Conservation (phyloP, 495 filamentous ascomycete genomes). For the Neurospora tetrasperma region DNA sequence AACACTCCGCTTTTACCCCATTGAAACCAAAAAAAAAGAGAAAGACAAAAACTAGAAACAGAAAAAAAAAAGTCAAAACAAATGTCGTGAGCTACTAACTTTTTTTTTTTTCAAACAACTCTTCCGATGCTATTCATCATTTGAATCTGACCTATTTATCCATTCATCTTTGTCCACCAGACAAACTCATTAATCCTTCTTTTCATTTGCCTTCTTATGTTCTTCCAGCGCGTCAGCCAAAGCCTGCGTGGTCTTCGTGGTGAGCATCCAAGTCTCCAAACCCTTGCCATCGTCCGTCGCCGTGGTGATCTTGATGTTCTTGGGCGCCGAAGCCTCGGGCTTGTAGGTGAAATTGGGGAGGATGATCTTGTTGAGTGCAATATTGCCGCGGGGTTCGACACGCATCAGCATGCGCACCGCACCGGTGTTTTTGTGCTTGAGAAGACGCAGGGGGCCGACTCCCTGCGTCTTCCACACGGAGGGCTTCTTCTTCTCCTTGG, state of each 20-base stretch:
- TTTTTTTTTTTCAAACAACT: background rate
- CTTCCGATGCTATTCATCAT: background rate
- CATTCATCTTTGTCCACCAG: background rate
- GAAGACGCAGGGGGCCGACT: slow-evolving; percentile 52
- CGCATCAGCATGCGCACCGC: slow-evolving; percentile 55
- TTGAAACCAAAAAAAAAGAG: background rate
- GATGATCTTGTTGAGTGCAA: slow-evolving; percentile 57
- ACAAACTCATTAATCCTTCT: slow-evolving; percentile 10
- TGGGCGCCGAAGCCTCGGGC: slow-evolving; percentile 29
- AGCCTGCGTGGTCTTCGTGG: slow-evolving; percentile 46
- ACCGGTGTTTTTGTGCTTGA: slow-evolving; percentile 55
- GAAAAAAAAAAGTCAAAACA: background rate
- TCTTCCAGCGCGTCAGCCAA: slow-evolving; percentile 37
- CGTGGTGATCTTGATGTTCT: slow-evolving; percentile 47
- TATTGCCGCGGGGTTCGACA: slow-evolving; percentile 56
- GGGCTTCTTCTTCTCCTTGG: slow-evolving; percentile 25
- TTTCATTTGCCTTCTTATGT: slow-evolving; percentile 37
- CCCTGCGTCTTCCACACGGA: slow-evolving; percentile 50
- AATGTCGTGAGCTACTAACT: background rate
- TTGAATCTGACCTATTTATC: background rate
- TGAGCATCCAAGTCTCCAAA: slow-evolving; percentile 53
- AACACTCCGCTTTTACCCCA: background rate
- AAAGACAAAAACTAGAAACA: background rate
- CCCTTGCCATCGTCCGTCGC: slow-evolving; percentile 38
- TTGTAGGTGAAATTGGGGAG: slow-evolving; percentile 50